These are phyloP conservation scores for Gentiana straminea DNA, from an alignment of 257 asterid genomes.

Conservation along the genomic window DNA sequence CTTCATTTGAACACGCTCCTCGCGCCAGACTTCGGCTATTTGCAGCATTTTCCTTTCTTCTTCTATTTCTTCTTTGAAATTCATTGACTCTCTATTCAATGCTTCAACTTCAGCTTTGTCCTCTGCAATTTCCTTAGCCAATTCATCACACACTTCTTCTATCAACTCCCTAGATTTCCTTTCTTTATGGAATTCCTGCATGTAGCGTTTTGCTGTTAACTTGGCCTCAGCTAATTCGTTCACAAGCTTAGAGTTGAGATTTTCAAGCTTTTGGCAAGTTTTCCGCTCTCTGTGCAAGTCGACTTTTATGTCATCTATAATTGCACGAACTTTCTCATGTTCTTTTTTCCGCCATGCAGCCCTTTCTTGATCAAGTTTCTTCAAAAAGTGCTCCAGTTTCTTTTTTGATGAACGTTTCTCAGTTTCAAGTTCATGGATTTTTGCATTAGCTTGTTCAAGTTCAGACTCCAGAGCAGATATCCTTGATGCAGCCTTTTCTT, in stretches of 20 bases:
- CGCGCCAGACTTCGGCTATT: conserved; percentile 80
- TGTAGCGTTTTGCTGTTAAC: conserved; percentile 39
- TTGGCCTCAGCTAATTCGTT: conserved; percentile 48
- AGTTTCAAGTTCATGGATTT: conserved; percentile 42
- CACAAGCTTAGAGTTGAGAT: conserved; percentile 47
- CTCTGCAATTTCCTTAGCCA: conserved; percentile 64
- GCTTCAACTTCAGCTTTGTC: conserved; percentile 53
- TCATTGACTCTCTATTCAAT: conserved; percentile 41
- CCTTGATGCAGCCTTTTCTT: conserved; percentile 20
- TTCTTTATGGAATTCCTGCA: conserved; percentile 54
- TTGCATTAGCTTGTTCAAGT: conserved; percentile 47
- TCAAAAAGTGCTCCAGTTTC: conserved; percentile 61
- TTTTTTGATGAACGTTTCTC: conserved; percentile 46
- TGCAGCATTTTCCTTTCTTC: conserved; percentile 73
- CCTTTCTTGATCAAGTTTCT: conserved; percentile 50
- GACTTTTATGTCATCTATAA: conserved; percentile 42
- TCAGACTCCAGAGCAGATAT: conserved; percentile 43
- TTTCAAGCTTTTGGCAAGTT: conserved; percentile 46
- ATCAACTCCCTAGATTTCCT: conserved; percentile 49
- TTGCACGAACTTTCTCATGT: conserved; percentile 50
- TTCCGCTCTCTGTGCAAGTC: conserved; percentile 48
- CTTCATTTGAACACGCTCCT: conserved; percentile 70
- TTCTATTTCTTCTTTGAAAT: conserved; percentile 47
- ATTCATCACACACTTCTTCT: conserved; percentile 70
- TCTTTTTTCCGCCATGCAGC: conserved; percentile 59